phyloP scores from a whole-genome alignment of 768 basidiomycete genomes.

The Tricholoma hemisulphureum region DNA sequence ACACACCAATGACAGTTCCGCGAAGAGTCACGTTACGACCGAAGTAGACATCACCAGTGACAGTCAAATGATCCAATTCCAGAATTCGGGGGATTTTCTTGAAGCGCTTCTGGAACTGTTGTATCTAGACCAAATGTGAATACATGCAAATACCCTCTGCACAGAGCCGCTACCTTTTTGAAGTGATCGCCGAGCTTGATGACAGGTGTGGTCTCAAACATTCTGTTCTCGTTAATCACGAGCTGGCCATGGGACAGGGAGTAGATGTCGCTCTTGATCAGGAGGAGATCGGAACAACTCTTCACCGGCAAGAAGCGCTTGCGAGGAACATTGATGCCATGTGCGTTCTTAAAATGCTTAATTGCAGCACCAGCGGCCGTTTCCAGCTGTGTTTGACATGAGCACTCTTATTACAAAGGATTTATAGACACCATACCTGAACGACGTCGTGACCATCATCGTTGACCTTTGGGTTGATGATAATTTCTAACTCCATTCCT shows the following conservation, averaged over 20 bases:
- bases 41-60: constrained; percentile 89
- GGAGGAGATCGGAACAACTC: constrained; percentile 82
- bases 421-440: constrained; percentile 42
- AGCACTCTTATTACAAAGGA: constrained; percentile 12
- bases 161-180: constrained; percentile 67
- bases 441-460: constrained; percentile 87
- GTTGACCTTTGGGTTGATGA: constrained; percentile 86
- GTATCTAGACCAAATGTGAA: constrained; percentile 46
- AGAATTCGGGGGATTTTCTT: constrained; percentile 89
- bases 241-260: constrained; percentile 85
- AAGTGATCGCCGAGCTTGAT: constrained; percentile 97
- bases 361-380: constrained; percentile 92
- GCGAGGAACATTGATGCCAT: constrained; percentile 94
- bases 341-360: constrained; percentile 90
- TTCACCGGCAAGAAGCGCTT: constrained; percentile 91
- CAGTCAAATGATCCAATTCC: constrained; percentile 92
- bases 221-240: constrained; percentile 76
- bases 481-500: constrained; percentile 90
- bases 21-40: constrained; percentile 83
- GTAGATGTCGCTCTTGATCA: constrained; percentile 93
- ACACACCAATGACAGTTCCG: constrained; percentile 80
- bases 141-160: not conserved
- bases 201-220: constrained; percentile 89
- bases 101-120: constrained; percentile 92
- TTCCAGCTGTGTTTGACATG: constrained; percentile 57